Conservation (phyloP, 768 basidiomycete genomes). For the Trametes villosa region DNA sequence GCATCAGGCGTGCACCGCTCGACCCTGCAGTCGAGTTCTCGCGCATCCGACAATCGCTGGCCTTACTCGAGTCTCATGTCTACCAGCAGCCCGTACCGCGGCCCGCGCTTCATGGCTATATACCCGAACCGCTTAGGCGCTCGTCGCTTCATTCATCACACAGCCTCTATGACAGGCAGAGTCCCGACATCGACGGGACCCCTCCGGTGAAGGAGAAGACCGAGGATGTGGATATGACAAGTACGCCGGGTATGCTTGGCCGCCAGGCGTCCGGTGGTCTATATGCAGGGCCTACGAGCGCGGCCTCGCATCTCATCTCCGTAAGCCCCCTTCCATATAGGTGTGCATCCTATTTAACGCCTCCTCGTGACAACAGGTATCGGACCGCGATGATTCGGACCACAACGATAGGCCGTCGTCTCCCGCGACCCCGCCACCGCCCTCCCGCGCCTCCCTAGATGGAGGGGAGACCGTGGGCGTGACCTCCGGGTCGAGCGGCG, state of each 20-base stretch:
- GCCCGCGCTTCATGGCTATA: conserved; percentile 25
- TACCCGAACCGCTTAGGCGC: conserved; percentile 30
- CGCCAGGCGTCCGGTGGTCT: conserved; percentile 68
- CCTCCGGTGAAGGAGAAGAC: conserved; percentile 41
- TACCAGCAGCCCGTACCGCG: conserved; percentile 40
- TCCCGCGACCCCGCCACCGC: conserved; percentile 20
- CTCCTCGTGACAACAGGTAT: neutral
- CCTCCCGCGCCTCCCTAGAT: conserved; percentile 38
- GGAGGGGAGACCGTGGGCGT: conserved; percentile 44
- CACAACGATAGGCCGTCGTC: conserved; percentile 18
- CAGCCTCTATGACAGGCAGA: conserved; percentile 49
- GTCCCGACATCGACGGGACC: conserved; percentile 51
- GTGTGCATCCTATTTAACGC: neutral
- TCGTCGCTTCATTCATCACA: conserved; percentile 26
- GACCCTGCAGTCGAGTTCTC: conserved; percentile 72
- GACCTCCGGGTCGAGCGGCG: conserved; percentile 27
- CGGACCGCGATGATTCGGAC: conserved; percentile 30
- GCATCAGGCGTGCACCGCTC: conserved; percentile 40
- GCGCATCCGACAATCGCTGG: conserved; percentile 68
- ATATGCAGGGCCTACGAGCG: conserved; percentile 81
- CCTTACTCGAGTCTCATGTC: conserved; percentile 65
- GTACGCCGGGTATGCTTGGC: conserved; percentile 68
- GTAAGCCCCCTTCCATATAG: conserved; percentile 45
- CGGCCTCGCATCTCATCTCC: conserved; percentile 68
- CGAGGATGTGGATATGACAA: conserved; percentile 28